phyloP scores from a whole-genome alignment of 768 basidiomycete genomes.

The Suillus hirtellus region DNA sequence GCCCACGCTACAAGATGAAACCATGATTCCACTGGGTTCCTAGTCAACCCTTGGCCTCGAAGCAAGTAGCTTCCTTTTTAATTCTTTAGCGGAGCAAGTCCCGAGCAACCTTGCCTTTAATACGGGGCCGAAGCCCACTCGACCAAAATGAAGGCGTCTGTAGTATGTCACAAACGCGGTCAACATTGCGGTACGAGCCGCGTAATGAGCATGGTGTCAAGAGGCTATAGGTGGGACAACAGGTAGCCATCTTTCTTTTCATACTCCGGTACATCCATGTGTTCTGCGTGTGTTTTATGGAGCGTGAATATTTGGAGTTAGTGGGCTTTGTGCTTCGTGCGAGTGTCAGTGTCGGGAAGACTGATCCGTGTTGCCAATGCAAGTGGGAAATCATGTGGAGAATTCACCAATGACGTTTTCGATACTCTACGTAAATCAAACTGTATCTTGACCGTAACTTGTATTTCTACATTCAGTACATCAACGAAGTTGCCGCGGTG shows the following conservation, averaged over 20 bases:
- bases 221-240: not conserved
- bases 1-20: not conserved
- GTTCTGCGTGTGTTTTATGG: not conserved
- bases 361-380: slow-evolving; percentile 2
- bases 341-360: not conserved
- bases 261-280: not conserved
- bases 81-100: not conserved
- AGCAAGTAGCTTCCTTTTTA: not conserved
- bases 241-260: not conserved
- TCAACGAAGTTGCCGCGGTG: not conserved
- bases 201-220: not conserved
- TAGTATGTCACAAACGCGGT: not conserved
- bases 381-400: slow-evolving; percentile 4
- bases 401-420: slow-evolving; percentile 5
- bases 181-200: not conserved
- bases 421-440: slow-evolving; percentile 4
- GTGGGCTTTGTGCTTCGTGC: not conserved
- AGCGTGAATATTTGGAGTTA: not conserved
- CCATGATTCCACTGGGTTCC: not conserved
- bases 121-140: not conserved
- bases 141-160: not conserved
- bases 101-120: not conserved
- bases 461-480: slow-evolving; percentile 2
- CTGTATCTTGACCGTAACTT: not conserved
- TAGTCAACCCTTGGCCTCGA: slow-evolving; percentile 1